Evolutionary conservation across 2,329 filamentous ascomycete species (phyloP).

Genomic region (Pseudocercospora fijiensis): DNA sequence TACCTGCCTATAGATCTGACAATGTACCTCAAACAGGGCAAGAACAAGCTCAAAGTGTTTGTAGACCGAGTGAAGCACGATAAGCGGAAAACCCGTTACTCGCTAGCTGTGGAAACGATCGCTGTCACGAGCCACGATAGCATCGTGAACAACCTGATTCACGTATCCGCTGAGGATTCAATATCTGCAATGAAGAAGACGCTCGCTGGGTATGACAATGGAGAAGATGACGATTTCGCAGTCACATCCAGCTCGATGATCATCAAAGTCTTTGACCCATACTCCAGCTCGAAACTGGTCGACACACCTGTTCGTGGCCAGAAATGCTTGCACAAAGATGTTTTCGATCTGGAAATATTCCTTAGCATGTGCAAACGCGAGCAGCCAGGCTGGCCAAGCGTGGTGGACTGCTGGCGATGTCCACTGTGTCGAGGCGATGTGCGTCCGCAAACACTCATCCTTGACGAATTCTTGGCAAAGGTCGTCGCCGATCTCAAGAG

Average conservation of each 20-base stretch:
- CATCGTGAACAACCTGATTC: conserved; percentile 40
- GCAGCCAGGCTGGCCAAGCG: conserved; percentile 36
- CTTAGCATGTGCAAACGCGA: conserved; percentile 61
- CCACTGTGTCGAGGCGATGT: conserved; percentile 79
- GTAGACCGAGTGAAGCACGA: conserved; percentile 45
- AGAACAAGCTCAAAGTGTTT: conserved; percentile 61
- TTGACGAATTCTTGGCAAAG: conserved; percentile 71
- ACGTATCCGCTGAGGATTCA: conserved; percentile 50
- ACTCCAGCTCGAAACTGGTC: conserved; percentile 55
- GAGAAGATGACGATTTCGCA: conserved; percentile 58
- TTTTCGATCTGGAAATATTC: conserved; percentile 85
- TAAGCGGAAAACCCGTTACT: conserved; percentile 49
- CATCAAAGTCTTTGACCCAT: conserved; percentile 50
- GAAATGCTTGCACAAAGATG: conserved; percentile 74
- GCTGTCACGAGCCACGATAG: conserved; percentile 50
- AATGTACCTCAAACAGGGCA: conserved; percentile 54
- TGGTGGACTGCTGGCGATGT: conserved; percentile 77
- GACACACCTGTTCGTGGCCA: conserved; percentile 68
- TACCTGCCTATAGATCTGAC: conserved; percentile 78
- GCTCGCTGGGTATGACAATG: conserved; percentile 35
- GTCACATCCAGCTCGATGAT: conserved; percentile 44
- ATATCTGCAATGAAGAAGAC: conserved; percentile 59
- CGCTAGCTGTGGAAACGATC: conserved; percentile 69
- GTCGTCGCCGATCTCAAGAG: conserved; percentile 56
- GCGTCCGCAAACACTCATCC: conserved; percentile 65